Evolutionary conservation across 805 yeast species (phyloP).

Genomic region (Pichia manshurica): DNA sequence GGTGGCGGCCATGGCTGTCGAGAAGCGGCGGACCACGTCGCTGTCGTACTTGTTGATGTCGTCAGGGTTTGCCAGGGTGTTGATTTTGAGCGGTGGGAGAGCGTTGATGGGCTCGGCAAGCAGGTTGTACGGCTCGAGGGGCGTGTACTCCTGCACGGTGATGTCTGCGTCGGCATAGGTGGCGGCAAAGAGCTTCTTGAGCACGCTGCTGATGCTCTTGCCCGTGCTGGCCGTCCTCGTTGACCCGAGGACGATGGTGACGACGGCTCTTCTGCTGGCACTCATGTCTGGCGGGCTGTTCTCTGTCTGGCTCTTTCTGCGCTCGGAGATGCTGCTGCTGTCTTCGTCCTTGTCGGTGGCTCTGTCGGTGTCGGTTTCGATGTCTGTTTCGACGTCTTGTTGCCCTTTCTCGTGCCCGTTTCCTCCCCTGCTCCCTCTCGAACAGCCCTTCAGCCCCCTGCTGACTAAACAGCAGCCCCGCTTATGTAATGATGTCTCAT

Average conservation of each 20-base stretch:
- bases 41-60: conserved; percentile 1
- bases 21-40: background rate
- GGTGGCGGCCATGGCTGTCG: background rate
- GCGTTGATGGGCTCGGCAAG: background rate
- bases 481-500: too few relatives aligned
- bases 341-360: too few relatives aligned
- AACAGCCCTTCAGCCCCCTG: too few relatives aligned
- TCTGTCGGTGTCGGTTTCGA: too few relatives aligned
- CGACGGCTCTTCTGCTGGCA: too few relatives aligned
- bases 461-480: too few relatives aligned
- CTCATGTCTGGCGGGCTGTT: too few relatives aligned
- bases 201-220: background rate
- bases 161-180: background rate
- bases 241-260: background rate
- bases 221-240: background rate
- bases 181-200: background rate
- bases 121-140: background rate
- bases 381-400: too few relatives aligned
- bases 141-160: background rate
- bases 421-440: too few relatives aligned
- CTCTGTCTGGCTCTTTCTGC: too few relatives aligned
- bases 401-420: too few relatives aligned
- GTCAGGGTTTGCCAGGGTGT: background rate
- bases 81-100: background rate
- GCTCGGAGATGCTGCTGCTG: too few relatives aligned